phyloP scores from a whole-genome alignment of 371 early-diverging fungal genomes.

The Phascolomyces articulosus region DNA sequence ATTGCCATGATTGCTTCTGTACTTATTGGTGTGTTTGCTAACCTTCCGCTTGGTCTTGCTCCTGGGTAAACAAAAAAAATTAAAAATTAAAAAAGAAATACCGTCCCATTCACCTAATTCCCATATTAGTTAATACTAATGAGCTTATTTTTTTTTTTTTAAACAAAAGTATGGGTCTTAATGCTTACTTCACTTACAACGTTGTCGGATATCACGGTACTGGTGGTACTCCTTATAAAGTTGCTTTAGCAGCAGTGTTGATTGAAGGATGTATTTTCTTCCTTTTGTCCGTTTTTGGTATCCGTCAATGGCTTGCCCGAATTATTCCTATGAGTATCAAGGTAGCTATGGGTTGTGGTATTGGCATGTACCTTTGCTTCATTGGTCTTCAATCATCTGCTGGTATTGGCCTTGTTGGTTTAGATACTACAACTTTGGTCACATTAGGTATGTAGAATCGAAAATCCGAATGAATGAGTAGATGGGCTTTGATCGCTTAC shows the following conservation, averaged over 20 bases:
- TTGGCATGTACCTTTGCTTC: conserved; percentile 76
- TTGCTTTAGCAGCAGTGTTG: conserved; percentile 80
- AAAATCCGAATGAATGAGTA: not conserved
- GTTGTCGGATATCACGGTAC: conserved; percentile 80
- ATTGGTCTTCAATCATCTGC: conserved; percentile 79
- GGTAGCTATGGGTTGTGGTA: conserved; percentile 79
- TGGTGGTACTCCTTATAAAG: conserved; percentile 68
- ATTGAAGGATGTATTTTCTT: conserved; percentile 82
- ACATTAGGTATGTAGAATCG: conserved; percentile 42
- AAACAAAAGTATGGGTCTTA: conserved; percentile 69
- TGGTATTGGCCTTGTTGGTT: conserved; percentile 74
- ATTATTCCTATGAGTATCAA: conserved; percentile 75
- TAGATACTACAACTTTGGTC: conserved; percentile 67
- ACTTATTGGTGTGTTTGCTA: conserved; percentile 74
- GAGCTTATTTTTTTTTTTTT: not conserved
- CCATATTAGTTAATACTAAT: not conserved
- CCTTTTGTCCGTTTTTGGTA: conserved; percentile 69
- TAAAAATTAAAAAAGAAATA: not conserved
- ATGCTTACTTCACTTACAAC: conserved; percentile 82
- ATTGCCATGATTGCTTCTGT: conserved; percentile 69
- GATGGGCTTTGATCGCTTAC: too few relatives aligned
- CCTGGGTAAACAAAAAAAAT: conserved; percentile 50
- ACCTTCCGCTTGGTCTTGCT: conserved; percentile 78
- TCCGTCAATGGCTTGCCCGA: conserved; percentile 80
- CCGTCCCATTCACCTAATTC: not conserved